phyloP scores from a whole-genome alignment of 305 asterid genomes.

The Fraxinus greggii region DNA sequence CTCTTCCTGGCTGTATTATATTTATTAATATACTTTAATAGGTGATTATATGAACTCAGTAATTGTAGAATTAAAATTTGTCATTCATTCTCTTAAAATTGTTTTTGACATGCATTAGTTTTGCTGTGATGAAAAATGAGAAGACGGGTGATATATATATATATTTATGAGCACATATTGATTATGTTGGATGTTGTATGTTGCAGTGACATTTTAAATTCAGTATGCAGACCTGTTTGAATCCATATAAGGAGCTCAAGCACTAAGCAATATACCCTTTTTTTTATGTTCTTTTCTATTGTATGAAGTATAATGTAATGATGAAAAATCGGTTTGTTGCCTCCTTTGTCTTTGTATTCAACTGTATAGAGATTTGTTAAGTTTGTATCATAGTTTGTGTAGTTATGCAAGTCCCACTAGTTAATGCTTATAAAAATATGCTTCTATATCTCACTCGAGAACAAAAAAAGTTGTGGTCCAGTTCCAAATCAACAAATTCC shows the following conservation, averaged over 20 bases:
- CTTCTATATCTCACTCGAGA: too few relatives aligned
- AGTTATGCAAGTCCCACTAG: too few relatives aligned
- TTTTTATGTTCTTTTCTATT: background rate
- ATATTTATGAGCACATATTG: background rate
- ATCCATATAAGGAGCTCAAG: too few relatives aligned
- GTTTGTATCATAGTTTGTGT: too few relatives aligned
- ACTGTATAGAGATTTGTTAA: too few relatives aligned
- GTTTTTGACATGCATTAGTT: background rate
- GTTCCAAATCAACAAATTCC: too few relatives aligned
- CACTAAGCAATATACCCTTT: background rate
- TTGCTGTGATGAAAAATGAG: background rate
- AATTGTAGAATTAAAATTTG: conserved; percentile 15
- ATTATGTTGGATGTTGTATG: background rate
- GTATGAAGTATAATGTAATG: background rate
- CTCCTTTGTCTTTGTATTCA: too few relatives aligned
- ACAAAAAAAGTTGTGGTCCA: too few relatives aligned
- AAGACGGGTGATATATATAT: background rate
- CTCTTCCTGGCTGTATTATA: conserved; percentile 43
- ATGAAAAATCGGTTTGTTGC: too few relatives aligned
- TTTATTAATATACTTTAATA: conserved; percentile 32
- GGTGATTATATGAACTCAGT: conserved; percentile 33
- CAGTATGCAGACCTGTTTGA: background rate
- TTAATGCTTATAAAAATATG: too few relatives aligned
- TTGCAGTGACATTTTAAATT: background rate
- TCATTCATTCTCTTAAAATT: conserved; percentile 4